phyloP scores from a whole-genome alignment of 768 basidiomycete genomes.

The Lepiota venenata region DNA sequence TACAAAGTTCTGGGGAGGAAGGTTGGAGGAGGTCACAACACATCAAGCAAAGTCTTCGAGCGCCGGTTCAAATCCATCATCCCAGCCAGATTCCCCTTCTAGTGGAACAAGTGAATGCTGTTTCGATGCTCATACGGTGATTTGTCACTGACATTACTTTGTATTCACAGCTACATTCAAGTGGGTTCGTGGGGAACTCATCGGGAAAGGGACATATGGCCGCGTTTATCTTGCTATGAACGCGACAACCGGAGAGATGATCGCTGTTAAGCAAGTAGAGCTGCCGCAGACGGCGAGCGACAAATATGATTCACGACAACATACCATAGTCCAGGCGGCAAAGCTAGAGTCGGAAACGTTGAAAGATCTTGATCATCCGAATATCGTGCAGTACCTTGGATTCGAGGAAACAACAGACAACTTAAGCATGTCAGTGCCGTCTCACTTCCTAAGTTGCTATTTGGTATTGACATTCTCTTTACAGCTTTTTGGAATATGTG shows the following conservation, averaged over 20 bases:
- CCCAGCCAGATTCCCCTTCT: slow-evolving; percentile 54
- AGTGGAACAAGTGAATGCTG: slow-evolving; percentile 62
- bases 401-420: slow-evolving; percentile 87
- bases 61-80: slow-evolving; percentile 24
- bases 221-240: slow-evolving; percentile 95
- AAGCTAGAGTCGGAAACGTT: slow-evolving; percentile 95
- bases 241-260: slow-evolving; percentile 96
- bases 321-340: slow-evolving; percentile 83
- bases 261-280: slow-evolving; percentile 99
- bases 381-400: slow-evolving; percentile 97
- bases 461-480: slow-evolving; percentile 6
- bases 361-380: slow-evolving; percentile 94
- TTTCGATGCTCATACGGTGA: slow-evolving; percentile 2
- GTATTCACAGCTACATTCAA: slow-evolving; percentile 76
- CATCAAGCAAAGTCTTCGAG: slow-evolving; percentile 52
- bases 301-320: slow-evolving; percentile 82
- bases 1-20: slow-evolving; percentile 95
- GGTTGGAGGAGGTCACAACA: slow-evolving; percentile 89
- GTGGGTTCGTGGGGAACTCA: slow-evolving; percentile 97
- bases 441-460: neutral
- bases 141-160: slow-evolving; percentile 18
- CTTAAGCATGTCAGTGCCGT: slow-evolving; percentile 76
- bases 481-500: slow-evolving; percentile 96
- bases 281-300: slow-evolving; percentile 90
- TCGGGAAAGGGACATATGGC: slow-evolving; percentile 96